Evolutionary conservation across 1,284 basidiomycete species (phyloP), one percentile per base, ranked within the genome.

Genomic region (Ceratobasidium sp.): DNA sequence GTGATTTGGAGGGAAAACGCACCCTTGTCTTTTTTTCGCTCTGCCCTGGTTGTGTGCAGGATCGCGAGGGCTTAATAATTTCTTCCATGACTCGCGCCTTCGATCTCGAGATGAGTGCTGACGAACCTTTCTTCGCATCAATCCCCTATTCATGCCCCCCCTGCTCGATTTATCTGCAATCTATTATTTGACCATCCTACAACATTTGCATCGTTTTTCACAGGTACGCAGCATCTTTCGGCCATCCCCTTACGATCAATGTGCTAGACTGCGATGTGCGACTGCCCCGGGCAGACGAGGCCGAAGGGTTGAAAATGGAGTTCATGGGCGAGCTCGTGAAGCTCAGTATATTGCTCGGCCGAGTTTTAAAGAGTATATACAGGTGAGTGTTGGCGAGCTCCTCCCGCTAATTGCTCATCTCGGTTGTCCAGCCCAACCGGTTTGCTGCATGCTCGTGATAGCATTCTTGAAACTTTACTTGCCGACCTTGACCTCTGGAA

Each of bases 221-320:
- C 79, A 93, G 91, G 91, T 86, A 88, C 74, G 91, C 90, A 80
- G 83, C 91, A 53, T 89, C 91, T 46, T 95, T 92, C 79, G 93
- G 93, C 0, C 92, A 93, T 78, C 93, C 96, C 1, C 91, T 90
- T 81, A 92, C 96, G 89, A 95, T 98, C 77, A 94, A 97, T 81
- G 88, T 98, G 2, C 89, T 92, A 77, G 96, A 98, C 81, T 98
- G 96, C 82, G 96, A 98, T 81, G 92, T 93, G 14, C 89, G 95
- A 54, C 84, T 97, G 43, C 95, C 94, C 3, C 93, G 86, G 78
- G 92, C 89, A 65, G 93, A 87, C 19, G 89, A 92, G 78, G 84
- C 90, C 77, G 72, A 76, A 16, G 59, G 75, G 16, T 39, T 68
- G 29, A 71, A 74, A 27, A 76, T 76, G 43, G 74, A 75, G 46